Base-by-base conservation (phyloP, 2,329 filamentous ascomycete species). In the Phyllosticta citribraziliensis region DNA sequence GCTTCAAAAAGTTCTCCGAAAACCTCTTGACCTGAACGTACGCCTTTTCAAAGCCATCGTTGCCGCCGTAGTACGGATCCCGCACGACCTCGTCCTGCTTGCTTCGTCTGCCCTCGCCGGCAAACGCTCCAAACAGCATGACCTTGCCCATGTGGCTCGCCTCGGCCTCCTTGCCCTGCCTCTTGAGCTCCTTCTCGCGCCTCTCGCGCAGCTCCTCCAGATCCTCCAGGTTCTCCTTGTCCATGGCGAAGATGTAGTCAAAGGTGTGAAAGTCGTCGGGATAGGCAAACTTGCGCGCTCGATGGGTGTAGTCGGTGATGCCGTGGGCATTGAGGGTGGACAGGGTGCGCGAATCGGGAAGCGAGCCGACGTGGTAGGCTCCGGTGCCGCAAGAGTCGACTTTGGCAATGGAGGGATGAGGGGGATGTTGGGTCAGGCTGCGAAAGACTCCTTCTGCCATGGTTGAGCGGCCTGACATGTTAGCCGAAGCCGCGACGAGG, bases 371-470 rank as follows among this genome's bases (percentile, higher is more conserved):
- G 71, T 99, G 94, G 72, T 97, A 97, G 53, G 87, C 90, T 57
- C 84, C 89, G 19, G 94, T 99, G 56, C 94, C 94, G 73, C 90
- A 94, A 9, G 89, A 95, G 74, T 97, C 94, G 66, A 97, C 85
- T 63, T 78, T 78, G 17, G 77, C 78, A 69, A 97, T 84, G 67
- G 81, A 78, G 12, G 76, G 72, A 59, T 79, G 73, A 0, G 72
- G 63, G 5, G 66, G 50, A 55, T 82, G 75, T 62, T 87, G 67
- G 9, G 76, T 82, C 51, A 94, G 77, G 63, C 86, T 83, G 62
- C 85, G 84, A 77, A 99, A 97, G 66, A 96, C 89, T 56, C 89
- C 94, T 79, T 97, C 93, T 54, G 92, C 91, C 94, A 99, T 97
- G 33, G 94, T 89, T 8, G 91, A 96, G 63, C 84, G 83, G 70